phyloP scores from a whole-genome alignment of 1,139 yeast genomes.

The Suhomyces maxii region DNA sequence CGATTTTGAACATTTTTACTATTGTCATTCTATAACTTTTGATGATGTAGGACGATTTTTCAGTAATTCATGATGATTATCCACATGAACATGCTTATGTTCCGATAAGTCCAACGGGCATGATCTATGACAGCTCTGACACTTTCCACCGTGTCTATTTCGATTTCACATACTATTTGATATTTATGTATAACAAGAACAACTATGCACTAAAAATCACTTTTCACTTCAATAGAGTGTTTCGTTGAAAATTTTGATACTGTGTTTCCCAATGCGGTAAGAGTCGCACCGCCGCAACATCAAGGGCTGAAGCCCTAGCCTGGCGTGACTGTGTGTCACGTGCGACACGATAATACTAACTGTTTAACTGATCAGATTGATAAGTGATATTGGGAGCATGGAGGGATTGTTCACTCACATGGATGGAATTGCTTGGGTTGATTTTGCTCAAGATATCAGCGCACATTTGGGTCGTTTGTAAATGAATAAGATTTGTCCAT shows the following conservation, averaged over 20 bases:
- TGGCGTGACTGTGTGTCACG: neutral
- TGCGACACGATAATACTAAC: neutral
- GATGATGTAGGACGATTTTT: neutral
- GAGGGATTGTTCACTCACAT: too few species aligned
- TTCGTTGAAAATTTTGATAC: slow-evolving; percentile 10
- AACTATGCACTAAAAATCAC: slow-evolving; percentile 10
- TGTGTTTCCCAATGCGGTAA: slow-evolving; percentile 4
- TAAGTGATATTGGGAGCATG: neutral
- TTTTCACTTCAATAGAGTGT: slow-evolving; percentile 5
- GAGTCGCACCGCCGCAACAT: slow-evolving; percentile 3
- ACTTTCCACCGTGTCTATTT: neutral
- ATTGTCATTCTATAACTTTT: too few species aligned
- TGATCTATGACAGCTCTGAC: neutral
- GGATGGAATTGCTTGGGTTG: too few species aligned
- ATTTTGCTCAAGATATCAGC: too few species aligned
- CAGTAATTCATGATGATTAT: neutral
- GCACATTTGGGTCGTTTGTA: too few species aligned
- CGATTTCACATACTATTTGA: slow-evolving; percentile 11
- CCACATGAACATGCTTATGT: neutral
- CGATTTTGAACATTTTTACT: too few species aligned
- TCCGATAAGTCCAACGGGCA: neutral
- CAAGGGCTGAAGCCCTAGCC: slow-evolving; percentile 13
- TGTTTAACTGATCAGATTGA: neutral
- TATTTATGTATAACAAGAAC: slow-evolving; percentile 10
- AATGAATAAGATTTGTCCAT: too few species aligned